Percentiles rank a stretch among this genome's conserved stretches.
These are phyloP conservation scores for Xylaria sp. DNA, from an alignment of 2,329 filamentous ascomycete species.

Conservation along the genomic window DNA sequence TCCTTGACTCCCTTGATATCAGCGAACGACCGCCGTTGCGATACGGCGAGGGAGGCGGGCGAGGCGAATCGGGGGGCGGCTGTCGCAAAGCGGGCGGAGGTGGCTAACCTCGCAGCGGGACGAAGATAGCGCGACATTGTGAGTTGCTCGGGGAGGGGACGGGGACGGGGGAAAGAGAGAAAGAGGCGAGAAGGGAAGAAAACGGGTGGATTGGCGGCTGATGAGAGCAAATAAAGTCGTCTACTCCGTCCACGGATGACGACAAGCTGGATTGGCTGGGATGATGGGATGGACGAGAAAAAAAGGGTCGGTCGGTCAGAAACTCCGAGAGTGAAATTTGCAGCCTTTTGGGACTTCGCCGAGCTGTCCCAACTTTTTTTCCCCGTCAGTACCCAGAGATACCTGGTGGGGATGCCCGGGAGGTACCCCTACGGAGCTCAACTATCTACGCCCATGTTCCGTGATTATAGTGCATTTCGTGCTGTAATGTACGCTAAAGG, in stretches of 20 bases:
- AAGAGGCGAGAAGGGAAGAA: background rate
- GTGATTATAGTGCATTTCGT: background rate
- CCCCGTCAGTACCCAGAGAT: background rate
- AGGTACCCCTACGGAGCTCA: background rate
- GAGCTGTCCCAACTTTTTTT: slow-evolving; percentile 28
- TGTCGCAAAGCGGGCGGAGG: slow-evolving; percentile 36
- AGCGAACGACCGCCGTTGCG: slow-evolving; percentile 52
- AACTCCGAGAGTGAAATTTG: slow-evolving; percentile 27
- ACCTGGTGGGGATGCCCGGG: background rate
- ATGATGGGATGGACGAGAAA: slow-evolving; percentile 1
- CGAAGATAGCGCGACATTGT: slow-evolving; percentile 49
- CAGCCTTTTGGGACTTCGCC: slow-evolving; percentile 24
- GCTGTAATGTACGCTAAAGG: background rate
- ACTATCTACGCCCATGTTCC: background rate
- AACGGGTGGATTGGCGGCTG: slow-evolving; percentile 15
- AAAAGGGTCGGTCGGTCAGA: slow-evolving; percentile 5
- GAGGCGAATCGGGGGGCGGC: slow-evolving; percentile 36
- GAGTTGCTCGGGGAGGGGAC: slow-evolving; percentile 11
- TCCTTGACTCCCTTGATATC: slow-evolving; percentile 63
- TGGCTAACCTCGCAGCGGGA: slow-evolving; percentile 45
- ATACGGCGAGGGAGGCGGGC: slow-evolving; percentile 32
- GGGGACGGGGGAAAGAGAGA: background rate
- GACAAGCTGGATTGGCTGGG: slow-evolving; percentile 1
- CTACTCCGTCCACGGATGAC: slow-evolving; percentile 19
- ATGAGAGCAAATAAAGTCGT: background rate